phyloP scores from a whole-genome alignment of 2,329 filamentous ascomycete genomes.

The Neoscytalidium dimidiatum region DNA sequence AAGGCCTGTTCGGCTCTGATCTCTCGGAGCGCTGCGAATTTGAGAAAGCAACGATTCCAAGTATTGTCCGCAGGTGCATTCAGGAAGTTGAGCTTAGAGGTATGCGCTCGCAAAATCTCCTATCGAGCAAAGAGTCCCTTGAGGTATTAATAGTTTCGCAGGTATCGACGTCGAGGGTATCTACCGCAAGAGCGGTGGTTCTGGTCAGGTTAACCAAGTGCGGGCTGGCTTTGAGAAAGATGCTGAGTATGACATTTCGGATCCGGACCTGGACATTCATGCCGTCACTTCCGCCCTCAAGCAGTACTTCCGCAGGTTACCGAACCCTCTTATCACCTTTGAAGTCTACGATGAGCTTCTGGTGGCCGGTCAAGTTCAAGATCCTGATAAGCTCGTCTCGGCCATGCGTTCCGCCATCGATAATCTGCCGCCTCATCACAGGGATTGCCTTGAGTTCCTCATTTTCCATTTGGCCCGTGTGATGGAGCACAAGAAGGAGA shows the following conservation, averaged over 20 bases:
- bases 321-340: constrained; percentile 85
- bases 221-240: constrained; percentile 89
- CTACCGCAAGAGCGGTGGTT: constrained; percentile 95
- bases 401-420: constrained; percentile 74
- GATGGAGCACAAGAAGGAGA: constrained; percentile 78
- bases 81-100: constrained; percentile 94
- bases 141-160: constrained; percentile 28
- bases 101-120: constrained; percentile 26
- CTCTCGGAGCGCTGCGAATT: constrained; percentile 81
- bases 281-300: constrained; percentile 94
- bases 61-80: constrained; percentile 89
- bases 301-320: constrained; percentile 95
- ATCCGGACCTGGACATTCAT: constrained; percentile 91
- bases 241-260: constrained; percentile 87
- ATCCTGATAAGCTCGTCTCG: constrained; percentile 49
- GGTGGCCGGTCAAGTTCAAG: constrained; percentile 70
- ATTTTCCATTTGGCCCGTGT: constrained; percentile 92
- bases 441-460: constrained; percentile 88
- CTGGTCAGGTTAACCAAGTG: constrained; percentile 84
- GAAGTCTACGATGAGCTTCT: constrained; percentile 89
- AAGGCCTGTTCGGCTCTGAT: constrained; percentile 82
- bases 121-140: neutral
- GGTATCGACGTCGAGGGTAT: constrained; percentile 95
- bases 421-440: constrained; percentile 78
- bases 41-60: constrained; percentile 86